Base-by-base conservation (phyloP, 23 red algal genomes). In the Gracilariopsis chorda region DNA sequence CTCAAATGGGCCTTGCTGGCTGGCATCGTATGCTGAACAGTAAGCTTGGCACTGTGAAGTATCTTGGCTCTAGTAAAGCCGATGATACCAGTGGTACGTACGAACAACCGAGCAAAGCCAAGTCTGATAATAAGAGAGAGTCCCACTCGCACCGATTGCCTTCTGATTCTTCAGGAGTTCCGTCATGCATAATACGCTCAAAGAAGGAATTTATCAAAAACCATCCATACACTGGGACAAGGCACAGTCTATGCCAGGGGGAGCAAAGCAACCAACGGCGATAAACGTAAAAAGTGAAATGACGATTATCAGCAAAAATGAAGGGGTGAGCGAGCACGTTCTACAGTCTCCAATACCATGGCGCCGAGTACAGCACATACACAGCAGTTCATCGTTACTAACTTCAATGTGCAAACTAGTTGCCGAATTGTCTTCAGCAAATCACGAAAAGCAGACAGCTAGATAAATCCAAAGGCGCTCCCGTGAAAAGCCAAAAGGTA, bases 281-380 rank as follows among this genome's bases (percentile, higher is more conserved):
- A 35, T 86, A 91, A 10, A 95, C 87, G 49, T 88, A 88, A 55
- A 98, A 98, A 10, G 76, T 83, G 69, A 91, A 98, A 64, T 98
- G 96, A n/a, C 96, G 89, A 77, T 94, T 94, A 48, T 98, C 96
- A 28, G 96, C 70, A 16, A 98, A 62, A 29, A 92, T 83, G 37
- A 96, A 98, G 5, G 96, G 96, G 56, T 98, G 96, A 7, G 91
- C n/a, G n/a, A n/a, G n/a, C 84, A 44, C 29, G 34, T 27, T 82
- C 81, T 30, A 88, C 94, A 2, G 73, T 77, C 8, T 40, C 58
- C 13, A 91, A 35, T 10, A 84, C 73, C 34, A 49, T 43, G 24
- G 29, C 58, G 12, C 53, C 73, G 9, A 70, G 9, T 7, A 60
- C 53, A 47, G 51, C 73, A 41, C 63, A 39, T 30, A 86, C 68